These are phyloP conservation scores for Phlegmacium glaucopus DNA, from an alignment of 768 basidiomycete genomes.

Conservation along the genomic window DNA sequence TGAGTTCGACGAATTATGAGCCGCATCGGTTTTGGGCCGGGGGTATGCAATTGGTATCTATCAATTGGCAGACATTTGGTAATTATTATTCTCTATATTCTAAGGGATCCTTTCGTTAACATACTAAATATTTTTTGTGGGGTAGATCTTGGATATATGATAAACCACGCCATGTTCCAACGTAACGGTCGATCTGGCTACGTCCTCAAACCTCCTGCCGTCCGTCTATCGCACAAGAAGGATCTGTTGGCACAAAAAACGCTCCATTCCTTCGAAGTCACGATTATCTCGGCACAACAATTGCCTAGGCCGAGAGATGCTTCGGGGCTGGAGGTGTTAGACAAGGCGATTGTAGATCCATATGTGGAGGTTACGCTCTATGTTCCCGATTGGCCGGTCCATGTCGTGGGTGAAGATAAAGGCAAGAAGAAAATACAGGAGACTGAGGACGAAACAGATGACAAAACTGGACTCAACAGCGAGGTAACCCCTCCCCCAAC, in stretches of 20 bases:
- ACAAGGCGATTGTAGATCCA: constrained; percentile 56
- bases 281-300: constrained; percentile 68
- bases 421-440: background rate
- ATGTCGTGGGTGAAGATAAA: constrained; percentile 4
- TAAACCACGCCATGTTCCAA: constrained; percentile 96
- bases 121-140: background rate
- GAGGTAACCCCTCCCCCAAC: constrained; percentile 4
- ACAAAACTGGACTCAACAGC: constrained; percentile 9
- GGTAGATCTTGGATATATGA: constrained; percentile 86
- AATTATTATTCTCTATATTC: constrained; percentile 24
- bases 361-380: constrained; percentile 69
- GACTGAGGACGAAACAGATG: background rate
- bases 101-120: background rate
- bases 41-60: constrained; percentile 87
- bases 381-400: constrained; percentile 68
- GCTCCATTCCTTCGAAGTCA: constrained; percentile 62
- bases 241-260: constrained; percentile 54
- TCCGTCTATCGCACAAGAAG: constrained; percentile 57
- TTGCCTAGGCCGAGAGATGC: constrained; percentile 76
- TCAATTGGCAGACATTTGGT: constrained; percentile 99
- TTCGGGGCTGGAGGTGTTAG: constrained; percentile 59
- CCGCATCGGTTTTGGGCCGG: constrained; percentile 91
- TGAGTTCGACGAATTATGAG: constrained; percentile 86
- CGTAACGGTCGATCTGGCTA: constrained; percentile 89
- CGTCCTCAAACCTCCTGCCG: constrained; percentile 81